These are phyloP conservation scores for Plasmodium knowlesi DNA, from an alignment of 169 alveolate genomes.

Conservation along the genomic window DNA sequence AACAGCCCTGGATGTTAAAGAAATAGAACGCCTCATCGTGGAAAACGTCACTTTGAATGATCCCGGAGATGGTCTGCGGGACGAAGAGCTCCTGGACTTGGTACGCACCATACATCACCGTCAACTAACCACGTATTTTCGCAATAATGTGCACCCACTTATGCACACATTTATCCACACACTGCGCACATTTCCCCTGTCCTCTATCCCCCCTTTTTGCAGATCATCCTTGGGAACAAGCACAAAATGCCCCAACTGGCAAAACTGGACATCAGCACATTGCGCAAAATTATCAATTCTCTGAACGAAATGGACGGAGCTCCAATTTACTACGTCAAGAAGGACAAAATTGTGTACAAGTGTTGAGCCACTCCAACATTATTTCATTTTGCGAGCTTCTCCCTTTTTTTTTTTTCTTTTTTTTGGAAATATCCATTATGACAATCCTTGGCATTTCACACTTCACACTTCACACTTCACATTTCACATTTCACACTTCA, in stretches of 20 bases:
- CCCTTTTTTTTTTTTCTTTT: constrained; percentile 5
- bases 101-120: constrained; percentile 37
- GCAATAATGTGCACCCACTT: neutral
- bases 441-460: neutral
- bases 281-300: constrained; percentile 57
- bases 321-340: constrained; percentile 64
- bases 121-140: neutral
- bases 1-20: constrained; percentile 9
- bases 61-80: constrained; percentile 75
- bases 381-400: neutral
- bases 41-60: constrained; percentile 54
- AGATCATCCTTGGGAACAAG: constrained; percentile 64
- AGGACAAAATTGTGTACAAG: constrained; percentile 54
- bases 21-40: constrained; percentile 46
- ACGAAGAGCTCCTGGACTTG: constrained; percentile 79
- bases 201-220: neutral
- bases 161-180: neutral
- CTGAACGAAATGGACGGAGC: constrained; percentile 74
- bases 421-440: constrained; percentile 10
- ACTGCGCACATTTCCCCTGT: neutral
- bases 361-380: neutral
- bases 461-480: neutral
- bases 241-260: constrained; percentile 60
- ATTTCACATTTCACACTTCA: neutral
- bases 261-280: constrained; percentile 14